Conservation (phyloP, 805 yeast species). For the Yamadazyma akitaensis region DNA sequence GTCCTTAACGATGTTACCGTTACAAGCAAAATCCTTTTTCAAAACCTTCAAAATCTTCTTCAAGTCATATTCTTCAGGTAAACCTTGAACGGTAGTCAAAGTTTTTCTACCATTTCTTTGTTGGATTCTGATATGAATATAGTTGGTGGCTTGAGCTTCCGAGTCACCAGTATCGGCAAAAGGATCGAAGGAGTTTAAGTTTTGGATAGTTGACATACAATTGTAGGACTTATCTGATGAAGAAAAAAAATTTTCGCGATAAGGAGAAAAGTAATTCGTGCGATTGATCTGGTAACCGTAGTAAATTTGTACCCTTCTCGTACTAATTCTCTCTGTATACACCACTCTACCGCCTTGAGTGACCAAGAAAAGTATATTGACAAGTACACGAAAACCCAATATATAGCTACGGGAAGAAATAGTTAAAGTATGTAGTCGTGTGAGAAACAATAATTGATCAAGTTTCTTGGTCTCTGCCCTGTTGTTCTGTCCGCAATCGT, state of each 20-base stretch:
- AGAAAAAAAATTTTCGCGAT: neutral
- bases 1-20: conserved; percentile 96
- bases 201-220: conserved; percentile 87
- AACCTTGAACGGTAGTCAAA: conserved; percentile 96
- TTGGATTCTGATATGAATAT: conserved; percentile 97
- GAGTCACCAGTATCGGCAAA: conserved; percentile 99
- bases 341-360: no score
- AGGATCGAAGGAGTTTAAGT: conserved; percentile 87
- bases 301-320: neutral
- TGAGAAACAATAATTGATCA: no score
- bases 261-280: neutral
- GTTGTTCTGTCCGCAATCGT: no score
- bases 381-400: no score
- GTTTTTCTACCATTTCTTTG: conserved; percentile 99
- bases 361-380: no score
- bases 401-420: no score
- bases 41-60: conserved; percentile 90
- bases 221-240: conserved; percentile 4
- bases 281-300: neutral
- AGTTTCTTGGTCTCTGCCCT: no score
- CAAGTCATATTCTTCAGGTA: conserved; percentile 90
- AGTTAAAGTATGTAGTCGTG: no score
- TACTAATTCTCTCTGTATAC: no score
- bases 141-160: conserved; percentile 92
- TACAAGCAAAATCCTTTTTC: conserved; percentile 98